Conservation (phyloP, 2,329 filamentous ascomycete genomes). For the Coccinonectria pachysandricola region DNA sequence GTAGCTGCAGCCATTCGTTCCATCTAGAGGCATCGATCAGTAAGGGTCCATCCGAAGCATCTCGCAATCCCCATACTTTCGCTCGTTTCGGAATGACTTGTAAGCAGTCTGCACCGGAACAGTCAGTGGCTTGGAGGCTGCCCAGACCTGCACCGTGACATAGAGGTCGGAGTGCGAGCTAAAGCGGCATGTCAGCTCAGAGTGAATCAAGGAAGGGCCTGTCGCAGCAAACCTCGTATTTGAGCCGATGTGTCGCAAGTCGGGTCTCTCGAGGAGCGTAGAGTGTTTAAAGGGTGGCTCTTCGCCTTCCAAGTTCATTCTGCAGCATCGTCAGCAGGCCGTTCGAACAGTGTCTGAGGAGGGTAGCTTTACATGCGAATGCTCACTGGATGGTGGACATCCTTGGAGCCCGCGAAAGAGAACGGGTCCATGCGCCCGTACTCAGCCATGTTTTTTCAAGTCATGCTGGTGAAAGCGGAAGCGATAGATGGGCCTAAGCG, state of each 20-base stretch:
- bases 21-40: conserved; percentile 56
- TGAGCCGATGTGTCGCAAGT: conserved; percentile 79
- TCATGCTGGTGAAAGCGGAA: conserved; percentile 13
- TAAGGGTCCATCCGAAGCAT: too few species aligned
- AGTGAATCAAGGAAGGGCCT: neutral
- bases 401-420: conserved; percentile 84
- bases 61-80: conserved; percentile 46
- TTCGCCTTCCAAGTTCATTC: conserved; percentile 38
- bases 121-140: conserved; percentile 87
- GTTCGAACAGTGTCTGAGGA: too few species aligned
- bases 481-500: neutral
- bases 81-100: conserved; percentile 71
- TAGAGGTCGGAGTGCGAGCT: conserved; percentile 82
- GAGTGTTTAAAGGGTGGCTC: conserved; percentile 41
- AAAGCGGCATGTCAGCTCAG: conserved; percentile 14
- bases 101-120: conserved; percentile 89
- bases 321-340: conserved; percentile 17
- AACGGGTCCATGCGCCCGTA: conserved; percentile 74
- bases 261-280: conserved; percentile 64
- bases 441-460: conserved; percentile 25
- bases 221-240: conserved; percentile 53
- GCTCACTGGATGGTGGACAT: conserved; percentile 63
- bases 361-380: conserved; percentile 50
- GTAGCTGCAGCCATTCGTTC: conserved; percentile 94
- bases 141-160: conserved; percentile 87